Percentiles rank a stretch among this genome's conserved stretches.
Evolutionary conservation across 306 rosid genomes (phyloP).

Genomic region (Carpinus viminea): DNA sequence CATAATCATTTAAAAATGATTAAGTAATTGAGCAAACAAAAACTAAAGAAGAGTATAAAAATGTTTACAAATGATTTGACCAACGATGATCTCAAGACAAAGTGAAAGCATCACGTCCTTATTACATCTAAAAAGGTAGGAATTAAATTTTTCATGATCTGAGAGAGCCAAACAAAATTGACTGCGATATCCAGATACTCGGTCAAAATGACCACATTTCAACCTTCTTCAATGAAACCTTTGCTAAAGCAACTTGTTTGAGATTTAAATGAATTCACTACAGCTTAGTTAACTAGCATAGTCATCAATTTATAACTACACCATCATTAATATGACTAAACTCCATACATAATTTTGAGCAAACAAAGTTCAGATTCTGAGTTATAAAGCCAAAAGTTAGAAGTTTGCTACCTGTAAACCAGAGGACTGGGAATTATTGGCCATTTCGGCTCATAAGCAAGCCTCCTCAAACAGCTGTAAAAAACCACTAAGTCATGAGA

Average conservation of each 20-base stretch:
- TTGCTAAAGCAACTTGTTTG: neutral
- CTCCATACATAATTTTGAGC: neutral
- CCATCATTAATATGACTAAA: neutral
- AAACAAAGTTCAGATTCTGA: neutral
- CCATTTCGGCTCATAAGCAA: constrained; percentile 56
- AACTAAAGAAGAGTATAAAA: neutral
- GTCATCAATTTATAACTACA: constrained; percentile 5
- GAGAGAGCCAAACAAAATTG: neutral
- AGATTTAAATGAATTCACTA: neutral
- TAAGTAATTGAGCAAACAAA: neutral
- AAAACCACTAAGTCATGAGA: neutral
- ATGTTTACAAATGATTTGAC: neutral
- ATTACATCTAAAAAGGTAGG: neutral
- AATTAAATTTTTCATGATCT: neutral
- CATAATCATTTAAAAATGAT: neutral
- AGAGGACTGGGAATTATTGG: constrained; percentile 69
- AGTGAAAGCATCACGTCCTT: neutral
- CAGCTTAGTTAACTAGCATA: constrained; percentile 16
- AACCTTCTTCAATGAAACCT: neutral
- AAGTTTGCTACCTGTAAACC: constrained; percentile 61
- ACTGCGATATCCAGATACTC: neutral
- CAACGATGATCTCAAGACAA: neutral
- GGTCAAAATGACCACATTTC: neutral
- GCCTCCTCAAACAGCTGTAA: constrained; percentile 28
- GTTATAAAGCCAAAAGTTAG: constrained; percentile 12